These are phyloP conservation scores for Epichloe uncinata DNA, from an alignment of 2,329 filamentous ascomycete genomes.

Conservation along the genomic window DNA sequence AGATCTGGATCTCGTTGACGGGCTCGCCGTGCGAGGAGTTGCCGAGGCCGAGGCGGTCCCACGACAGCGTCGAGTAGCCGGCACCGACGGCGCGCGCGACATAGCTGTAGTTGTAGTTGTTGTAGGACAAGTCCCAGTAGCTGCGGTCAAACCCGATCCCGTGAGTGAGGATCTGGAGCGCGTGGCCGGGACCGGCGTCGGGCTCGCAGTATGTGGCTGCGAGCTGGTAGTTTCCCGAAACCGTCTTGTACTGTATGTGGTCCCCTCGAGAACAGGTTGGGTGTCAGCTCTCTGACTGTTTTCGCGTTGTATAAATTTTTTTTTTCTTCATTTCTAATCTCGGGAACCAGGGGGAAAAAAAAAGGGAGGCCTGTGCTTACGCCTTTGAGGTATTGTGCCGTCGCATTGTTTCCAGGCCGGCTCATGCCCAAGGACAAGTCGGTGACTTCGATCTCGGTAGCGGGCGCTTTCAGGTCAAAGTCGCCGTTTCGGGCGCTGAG, in stretches of 20 bases:
- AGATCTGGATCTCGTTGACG: constrained; percentile 44
- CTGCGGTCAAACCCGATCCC: constrained; percentile 29
- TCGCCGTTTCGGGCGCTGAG: constrained; percentile 40
- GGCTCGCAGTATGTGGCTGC: constrained; percentile 49
- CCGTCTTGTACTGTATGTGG: constrained; percentile 28
- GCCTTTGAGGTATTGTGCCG: constrained; percentile 28
- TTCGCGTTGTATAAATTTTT: too few species aligned
- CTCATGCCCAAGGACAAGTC: constrained; percentile 39
- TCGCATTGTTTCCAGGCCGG: constrained; percentile 36
- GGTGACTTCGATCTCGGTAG: constrained; percentile 42
- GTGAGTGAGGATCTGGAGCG: constrained; percentile 28
- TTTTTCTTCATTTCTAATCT: too few species aligned
- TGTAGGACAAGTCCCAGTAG: constrained; percentile 49
- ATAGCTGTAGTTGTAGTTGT: constrained; percentile 50
- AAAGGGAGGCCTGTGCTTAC: constrained; percentile 11
- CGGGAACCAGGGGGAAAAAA: not conserved
- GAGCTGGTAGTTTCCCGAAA: constrained; percentile 42
- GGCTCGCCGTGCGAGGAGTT: constrained; percentile 45
- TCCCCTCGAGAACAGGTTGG: not conserved
- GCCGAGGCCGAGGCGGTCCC: constrained; percentile 49
- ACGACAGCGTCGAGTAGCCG: constrained; percentile 46
- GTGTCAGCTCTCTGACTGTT: not conserved
- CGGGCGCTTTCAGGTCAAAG: constrained; percentile 35
- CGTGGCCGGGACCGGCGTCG: constrained; percentile 24
- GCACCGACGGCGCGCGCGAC: constrained; percentile 38